Base-by-base conservation (phyloP, 2,329 filamentous ascomycete species). In the Trichoderma sp. region DNA sequence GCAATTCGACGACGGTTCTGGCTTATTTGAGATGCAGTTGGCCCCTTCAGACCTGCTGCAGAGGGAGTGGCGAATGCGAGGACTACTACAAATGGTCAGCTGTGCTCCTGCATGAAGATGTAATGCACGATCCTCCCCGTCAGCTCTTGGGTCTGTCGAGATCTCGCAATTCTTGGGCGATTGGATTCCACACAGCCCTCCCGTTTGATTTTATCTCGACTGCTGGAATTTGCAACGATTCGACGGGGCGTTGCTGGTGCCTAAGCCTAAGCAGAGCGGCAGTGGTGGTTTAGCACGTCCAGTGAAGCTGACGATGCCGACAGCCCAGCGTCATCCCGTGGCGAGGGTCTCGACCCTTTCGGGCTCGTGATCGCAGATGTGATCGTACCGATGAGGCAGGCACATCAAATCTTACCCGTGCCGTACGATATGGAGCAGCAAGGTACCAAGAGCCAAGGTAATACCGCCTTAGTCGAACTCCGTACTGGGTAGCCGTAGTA, bases 341-440 rank as follows among this genome's bases (percentile, higher is more conserved):
- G 55, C 30, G 28, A 59, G 57, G 66, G 39, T 23, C 57, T 69
- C 57, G 66, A 62, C 57, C 55, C 23, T 36, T 36, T 47, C 55
- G 20, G 32, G 66, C 66, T 62, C 57, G 66, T 62, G 57, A 69
- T 69, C 57, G 66, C 39, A 62, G 66, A 69, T 69, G 36, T 68
- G 57, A 69, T 69, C 57, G 66, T n/a, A 53, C 66, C 57, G 57
- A 69, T 69, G 66, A 69, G 57, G 57, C 55, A 69, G 66, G 66
- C 66, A 61, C 66, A 68, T 68, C 66, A 61, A 57, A 68, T 68
- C 66, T 61, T 28, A 69, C 66, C 47, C 30, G 28, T 50, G 57
- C 57, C 39, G 66, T 34, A 50, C 66, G 28, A 62, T 43, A 68
- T 68, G 55, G 55, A 59, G 65, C 34, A 43, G 64, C 63, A 55